Percentiles rank a stretch among this genome's conserved stretches.
phyloP scores from a whole-genome alignment of 495 filamentous ascomycete species.

The Xylaria flabelliformis region DNA sequence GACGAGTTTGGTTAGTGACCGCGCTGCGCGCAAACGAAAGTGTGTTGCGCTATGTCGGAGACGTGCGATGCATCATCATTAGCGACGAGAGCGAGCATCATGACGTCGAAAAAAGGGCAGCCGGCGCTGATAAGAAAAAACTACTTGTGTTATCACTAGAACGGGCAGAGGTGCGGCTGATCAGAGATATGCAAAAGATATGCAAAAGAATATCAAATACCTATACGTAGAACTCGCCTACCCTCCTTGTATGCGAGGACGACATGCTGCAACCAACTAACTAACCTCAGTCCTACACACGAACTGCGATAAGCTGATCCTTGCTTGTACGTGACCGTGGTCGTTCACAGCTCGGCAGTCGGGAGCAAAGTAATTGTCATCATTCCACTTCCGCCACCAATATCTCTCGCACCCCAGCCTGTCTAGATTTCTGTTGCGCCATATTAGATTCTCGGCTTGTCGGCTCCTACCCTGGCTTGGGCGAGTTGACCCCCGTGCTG shows the following conservation, averaged over 20 bases:
- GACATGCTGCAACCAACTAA: not conserved
- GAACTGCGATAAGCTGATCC: conserved; percentile 19
- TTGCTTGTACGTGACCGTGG: no score
- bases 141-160: not conserved
- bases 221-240: no score
- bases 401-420: not conserved
- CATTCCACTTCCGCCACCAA: not conserved
- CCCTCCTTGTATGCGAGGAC: not conserved
- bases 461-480: conserved; percentile 1
- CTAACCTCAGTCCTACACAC: not conserved
- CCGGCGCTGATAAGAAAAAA: not conserved
- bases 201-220: conserved; percentile 25
- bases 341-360: conserved; percentile 18
- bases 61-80: not conserved
- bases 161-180: conserved; percentile 17
- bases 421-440: conserved; percentile 2
- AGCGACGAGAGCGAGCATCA: not conserved
- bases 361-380: conserved; percentile 24
- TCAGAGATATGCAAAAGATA: conserved; percentile 2
- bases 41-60: no score
- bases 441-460: conserved; percentile 7
- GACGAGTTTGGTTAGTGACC: not conserved
- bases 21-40: not conserved
- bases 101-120: not conserved
- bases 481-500: conserved; percentile 19